Evolutionary conservation across 2,329 filamentous ascomycete species (phyloP).

Genomic region (Amauroascus verrucosus): DNA sequence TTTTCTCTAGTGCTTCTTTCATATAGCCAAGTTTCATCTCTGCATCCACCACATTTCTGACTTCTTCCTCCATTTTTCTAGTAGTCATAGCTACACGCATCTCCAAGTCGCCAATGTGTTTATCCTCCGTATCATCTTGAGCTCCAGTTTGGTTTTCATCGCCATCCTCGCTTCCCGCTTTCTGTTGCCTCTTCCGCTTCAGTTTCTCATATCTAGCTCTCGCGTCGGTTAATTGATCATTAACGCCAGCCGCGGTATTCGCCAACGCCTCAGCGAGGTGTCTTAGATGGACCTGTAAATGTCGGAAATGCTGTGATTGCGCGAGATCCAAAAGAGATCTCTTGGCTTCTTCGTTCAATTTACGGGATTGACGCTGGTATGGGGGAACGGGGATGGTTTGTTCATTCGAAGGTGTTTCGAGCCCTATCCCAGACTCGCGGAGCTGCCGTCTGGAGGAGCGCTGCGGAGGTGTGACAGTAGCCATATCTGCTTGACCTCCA

Average conservation of each 20-base stretch:
- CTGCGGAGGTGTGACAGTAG: background rate
- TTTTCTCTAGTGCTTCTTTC: constrained; percentile 34
- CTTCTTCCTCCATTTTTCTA: constrained; percentile 45
- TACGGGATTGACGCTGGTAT: constrained; percentile 45
- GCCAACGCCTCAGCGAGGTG: constrained; percentile 41
- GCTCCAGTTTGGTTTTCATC: constrained; percentile 20
- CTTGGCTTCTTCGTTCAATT: constrained; percentile 41
- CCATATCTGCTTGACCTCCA: background rate
- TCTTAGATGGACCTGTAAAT: constrained; percentile 41
- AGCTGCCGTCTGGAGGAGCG: background rate
- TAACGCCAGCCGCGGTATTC: constrained; percentile 43
- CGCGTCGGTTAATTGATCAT: constrained; percentile 42
- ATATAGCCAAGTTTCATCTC: constrained; percentile 39
- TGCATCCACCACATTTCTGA: constrained; percentile 50
- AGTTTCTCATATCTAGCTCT: constrained; percentile 29
- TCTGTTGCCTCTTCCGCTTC: constrained; percentile 24
- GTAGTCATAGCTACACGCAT: constrained; percentile 44
- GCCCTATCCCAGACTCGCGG: background rate
- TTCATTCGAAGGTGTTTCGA: background rate
- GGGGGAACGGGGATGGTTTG: constrained; percentile 29
- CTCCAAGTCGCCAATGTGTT: constrained; percentile 35
- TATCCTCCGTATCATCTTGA: constrained; percentile 29
- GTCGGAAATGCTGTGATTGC: constrained; percentile 32
- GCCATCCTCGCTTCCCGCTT: background rate
- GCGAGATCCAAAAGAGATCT: constrained; percentile 39